These are phyloP conservation scores for Erythrophleum ivorense DNA, from an alignment of 331 rosid genomes.

Conservation along the genomic window DNA sequence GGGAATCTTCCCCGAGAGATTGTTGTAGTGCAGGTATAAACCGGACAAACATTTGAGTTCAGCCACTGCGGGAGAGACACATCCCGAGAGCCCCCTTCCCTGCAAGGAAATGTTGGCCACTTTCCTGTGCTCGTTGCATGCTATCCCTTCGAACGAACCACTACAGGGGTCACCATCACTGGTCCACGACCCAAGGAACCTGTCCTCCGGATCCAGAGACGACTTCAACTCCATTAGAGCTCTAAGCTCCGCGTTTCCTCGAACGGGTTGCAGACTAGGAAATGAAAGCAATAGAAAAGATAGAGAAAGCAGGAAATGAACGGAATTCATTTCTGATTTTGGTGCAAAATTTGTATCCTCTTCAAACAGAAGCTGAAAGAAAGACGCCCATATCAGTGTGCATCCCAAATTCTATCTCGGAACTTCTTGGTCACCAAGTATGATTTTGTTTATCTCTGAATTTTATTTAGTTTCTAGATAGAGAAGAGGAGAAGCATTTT, in stretches of 20 bases:
- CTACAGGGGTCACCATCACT: constrained; percentile 77
- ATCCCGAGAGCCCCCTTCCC: constrained; percentile 84
- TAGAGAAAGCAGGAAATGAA: constrained; percentile 39
- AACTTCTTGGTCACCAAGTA: background rate
- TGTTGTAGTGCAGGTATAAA: constrained; percentile 81
- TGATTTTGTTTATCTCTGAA: constrained; percentile 29
- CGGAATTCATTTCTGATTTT: constrained; percentile 46
- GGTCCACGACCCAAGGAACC: constrained; percentile 71
- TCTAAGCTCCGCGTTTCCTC: constrained; percentile 73
- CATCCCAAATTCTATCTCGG: constrained; percentile 22
- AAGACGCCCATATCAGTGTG: constrained; percentile 39
- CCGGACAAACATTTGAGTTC: constrained; percentile 79
- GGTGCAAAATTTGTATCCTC: constrained; percentile 30
- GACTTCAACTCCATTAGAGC: constrained; percentile 77
- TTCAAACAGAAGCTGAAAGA: constrained; percentile 29
- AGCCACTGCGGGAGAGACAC: constrained; percentile 72
- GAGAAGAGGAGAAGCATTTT: constrained; percentile 26
- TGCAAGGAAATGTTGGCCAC: constrained; percentile 84
- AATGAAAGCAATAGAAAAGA: constrained; percentile 34
- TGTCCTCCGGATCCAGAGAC: constrained; percentile 79
- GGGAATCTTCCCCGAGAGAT: constrained; percentile 83
- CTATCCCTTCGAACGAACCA: constrained; percentile 71
- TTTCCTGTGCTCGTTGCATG: constrained; percentile 77
- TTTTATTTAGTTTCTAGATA: constrained; percentile 27
- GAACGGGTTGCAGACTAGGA: constrained; percentile 33